Evolutionary conservation across 164 flowering plant genomes (phyloP), one percentile per base, ranked within the genome.

Genomic region (Taxillus chinensis): DNA sequence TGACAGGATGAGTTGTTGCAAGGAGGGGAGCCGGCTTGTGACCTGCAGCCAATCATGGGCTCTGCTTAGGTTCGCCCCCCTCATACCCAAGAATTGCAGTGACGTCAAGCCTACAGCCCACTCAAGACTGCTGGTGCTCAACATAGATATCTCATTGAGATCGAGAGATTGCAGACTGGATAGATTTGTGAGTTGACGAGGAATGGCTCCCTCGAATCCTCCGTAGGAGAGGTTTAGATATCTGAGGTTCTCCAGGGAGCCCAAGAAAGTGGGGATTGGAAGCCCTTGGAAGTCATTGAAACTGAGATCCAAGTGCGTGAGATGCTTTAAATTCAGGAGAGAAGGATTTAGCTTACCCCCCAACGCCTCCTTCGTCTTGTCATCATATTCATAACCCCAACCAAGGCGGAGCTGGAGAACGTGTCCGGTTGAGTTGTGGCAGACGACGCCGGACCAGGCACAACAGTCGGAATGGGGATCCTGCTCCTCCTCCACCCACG

Each of bases 31-130:
- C 60, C 7, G 54, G 37, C 64, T 71, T 1, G 70, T 8, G 2
- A 27, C 50, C 2, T 76, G 45, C 3, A 68, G 59, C 80, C 75
- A 77, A 52, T 64, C 39, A 5, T 52, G 50, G 3, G 43, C 61
- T 3, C n/a, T 15, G 5, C 40, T 13, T 5, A 75, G 71, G 9
- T 72, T 41, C 6, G 64, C 60, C 12, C 1, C 3, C 11, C 67
- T 67, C 39, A 77, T 0, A 16, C 68, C 42, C 5, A 77, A 71
- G 49, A 70, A 41, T 14, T 46, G 43, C 58, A 74, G 64, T 43
- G 69, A 68, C 45, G 64, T 60, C n/a, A 71, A 65, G 52, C 64
- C 49, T 9, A 59, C 42, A 0, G 74, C 49, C 80, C 77, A 77
- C 1, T 51, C 39, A 8, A 71, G 55, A 45, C 40, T 41, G 1